Evolutionary conservation across 2,329 filamentous ascomycete genomes (phyloP), one percentile per base, ranked within the genome.

Genomic region (Hymenoscyphus fraxineus): DNA sequence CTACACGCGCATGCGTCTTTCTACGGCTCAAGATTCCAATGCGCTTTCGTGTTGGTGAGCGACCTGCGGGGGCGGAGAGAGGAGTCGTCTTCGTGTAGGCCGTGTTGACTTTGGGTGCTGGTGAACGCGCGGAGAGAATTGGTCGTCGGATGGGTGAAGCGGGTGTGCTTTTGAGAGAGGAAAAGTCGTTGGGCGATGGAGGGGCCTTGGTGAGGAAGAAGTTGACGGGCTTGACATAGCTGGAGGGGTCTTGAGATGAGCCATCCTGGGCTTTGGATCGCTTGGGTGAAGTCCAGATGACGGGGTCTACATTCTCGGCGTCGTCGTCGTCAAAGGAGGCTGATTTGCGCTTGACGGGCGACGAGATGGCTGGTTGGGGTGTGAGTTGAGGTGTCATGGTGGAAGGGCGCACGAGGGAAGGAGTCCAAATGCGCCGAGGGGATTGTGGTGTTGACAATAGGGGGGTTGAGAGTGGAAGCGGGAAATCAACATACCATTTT

Each of bases 11-110:
- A 87, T 15, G 83, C 81, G 83, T 84, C 65, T 86, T 85, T 59
- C 90, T 88, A 65, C 89, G 87, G 74, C 83, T 87, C 54, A 92
- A 81, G 67, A 92, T 85, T 60, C 87, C 85, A 35, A 87, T 81
- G 66, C 87, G 85, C 78, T 92, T 93, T 71, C 88, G 81, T n/a
- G 84, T 90, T 2, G 92, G 92, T 2, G 92, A 95, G 67, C 92
- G 90, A 58, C 92, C 91, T 70, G 90, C 91, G 51, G 90, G 89
- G n/a, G 89, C 86, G 58, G 86, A 81, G 19, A 85, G 78, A 13
- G 87, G 83, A 15, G 84, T 80, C 0, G 85, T 81, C 68, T 80
- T 81, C 66, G 79, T 70, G 66, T 70, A 12, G 32, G 65, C 79
- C 64, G 78, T 78, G 75, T 78, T 81, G 63, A 83, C 70, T 70